Base-by-base conservation (phyloP, 441 rosid species). In the Gossypium gossypioides region DNA sequence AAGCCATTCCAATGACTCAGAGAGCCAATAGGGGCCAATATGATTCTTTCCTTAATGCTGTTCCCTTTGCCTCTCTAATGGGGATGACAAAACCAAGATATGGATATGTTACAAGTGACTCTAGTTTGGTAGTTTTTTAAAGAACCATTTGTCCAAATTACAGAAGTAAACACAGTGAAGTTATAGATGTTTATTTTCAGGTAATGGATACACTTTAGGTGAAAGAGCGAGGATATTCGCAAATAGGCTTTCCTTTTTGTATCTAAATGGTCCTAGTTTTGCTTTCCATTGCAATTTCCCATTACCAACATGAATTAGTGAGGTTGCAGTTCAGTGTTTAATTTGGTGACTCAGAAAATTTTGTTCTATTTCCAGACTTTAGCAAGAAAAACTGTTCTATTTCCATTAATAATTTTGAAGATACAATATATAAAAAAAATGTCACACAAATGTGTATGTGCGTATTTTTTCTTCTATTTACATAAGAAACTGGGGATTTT, bases 1-100 rank as follows among this genome's bases (percentile, higher is more conserved):
- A 75, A 84, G 83, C 60, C 82, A 75, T 21, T 87, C 85, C 57
- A 82, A 77, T 21, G 86, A 85, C 24, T 84, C 87, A 4, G 83
- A 69, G 73, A 83, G 81, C 76, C 71, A 78, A 58, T 57, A 77
- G 62, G 64, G 73, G 74, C 57, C 82, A 63, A 73, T 50, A 70
- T 84, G 77, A 83, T 59, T 34, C 59, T 65, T 60, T 42, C 64
- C 55, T 61, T 58, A 62, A 25, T 16, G 63, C 18, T 29, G 29
- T 74, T 69, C 57, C 48, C 64, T 60, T 52, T 76, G 29, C 59
- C 72, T 72, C 57, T 18, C 61, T 18, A 68, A 64, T 75, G 60
- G 73, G 75, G 76, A 69, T 77, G 68, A 56, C 74, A 70, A 69
- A 67, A 72, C 60, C 58, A 51, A 76, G 77, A 76, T 52, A 46